These are phyloP conservation scores for Colletotrichum cuscutae DNA, from an alignment of 2,329 filamentous ascomycete genomes.

Conservation along the genomic window DNA sequence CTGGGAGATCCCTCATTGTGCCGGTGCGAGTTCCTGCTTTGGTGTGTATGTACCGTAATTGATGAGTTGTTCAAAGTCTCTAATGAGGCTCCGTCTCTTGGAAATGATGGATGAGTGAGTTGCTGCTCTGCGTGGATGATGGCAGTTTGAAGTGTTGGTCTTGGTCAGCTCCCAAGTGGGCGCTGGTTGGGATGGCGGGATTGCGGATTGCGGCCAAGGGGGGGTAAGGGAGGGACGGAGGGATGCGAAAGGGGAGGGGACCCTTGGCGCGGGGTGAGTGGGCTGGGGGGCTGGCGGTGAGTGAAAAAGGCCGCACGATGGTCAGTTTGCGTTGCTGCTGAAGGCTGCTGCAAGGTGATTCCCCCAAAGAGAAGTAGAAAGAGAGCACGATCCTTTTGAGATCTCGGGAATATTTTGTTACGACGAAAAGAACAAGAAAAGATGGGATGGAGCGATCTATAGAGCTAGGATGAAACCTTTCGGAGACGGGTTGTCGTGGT, in stretches of 20 bases:
- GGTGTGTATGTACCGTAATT: background rate
- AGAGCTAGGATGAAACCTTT: background rate
- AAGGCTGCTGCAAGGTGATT: background rate
- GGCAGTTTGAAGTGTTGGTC: background rate
- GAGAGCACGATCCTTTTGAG: background rate
- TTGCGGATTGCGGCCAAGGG: slow-evolving; percentile 2
- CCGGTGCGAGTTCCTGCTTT: background rate
- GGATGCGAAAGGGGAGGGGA: background rate
- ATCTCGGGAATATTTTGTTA: background rate
- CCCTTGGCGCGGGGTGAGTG: slow-evolving; percentile 22
- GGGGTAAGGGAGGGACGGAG: background rate
- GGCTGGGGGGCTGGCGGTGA: slow-evolving; percentile 14
- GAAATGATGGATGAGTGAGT: background rate
- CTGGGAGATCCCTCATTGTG: slow-evolving; percentile 25
- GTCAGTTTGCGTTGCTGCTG: background rate
- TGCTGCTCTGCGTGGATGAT: background rate
- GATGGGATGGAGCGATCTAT: background rate
- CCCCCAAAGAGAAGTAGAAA: background rate
- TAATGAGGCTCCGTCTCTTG: background rate
- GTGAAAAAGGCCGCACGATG: slow-evolving; percentile 19
- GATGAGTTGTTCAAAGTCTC: background rate
- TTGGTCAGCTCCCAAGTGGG: background rate
- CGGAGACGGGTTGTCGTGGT: background rate
- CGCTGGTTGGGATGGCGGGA: slow-evolving; percentile 10
- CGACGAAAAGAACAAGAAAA: background rate